phyloP scores from a whole-genome alignment of 805 yeast genomes.

The Schizosaccharomyces japonicus region DNA sequence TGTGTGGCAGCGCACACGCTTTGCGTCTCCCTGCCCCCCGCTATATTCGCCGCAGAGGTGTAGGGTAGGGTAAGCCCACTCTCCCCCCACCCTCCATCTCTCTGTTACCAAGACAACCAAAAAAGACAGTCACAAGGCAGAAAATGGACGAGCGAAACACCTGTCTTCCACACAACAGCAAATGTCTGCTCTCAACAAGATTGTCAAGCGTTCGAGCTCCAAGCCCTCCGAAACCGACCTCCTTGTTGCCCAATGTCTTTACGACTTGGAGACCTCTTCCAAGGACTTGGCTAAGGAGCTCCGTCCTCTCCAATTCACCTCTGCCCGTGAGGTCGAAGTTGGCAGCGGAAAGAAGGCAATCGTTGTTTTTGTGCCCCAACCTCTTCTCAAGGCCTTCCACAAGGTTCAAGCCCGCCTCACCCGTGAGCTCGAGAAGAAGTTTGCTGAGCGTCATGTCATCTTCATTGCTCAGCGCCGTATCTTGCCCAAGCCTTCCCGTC shows the following conservation, averaged over 20 bases:
- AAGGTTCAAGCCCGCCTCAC: conserved; percentile 78
- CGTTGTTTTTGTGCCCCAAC: conserved; percentile 94
- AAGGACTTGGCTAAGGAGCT: conserved; percentile 92
- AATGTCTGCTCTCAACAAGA: conserved; percentile 96
- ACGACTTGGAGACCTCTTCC: conserved; percentile 81
- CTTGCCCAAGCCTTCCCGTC: conserved; percentile 95
- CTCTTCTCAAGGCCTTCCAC: conserved; percentile 79
- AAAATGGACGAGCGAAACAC: conserved; percentile 2
- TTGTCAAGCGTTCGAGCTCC: conserved; percentile 39
- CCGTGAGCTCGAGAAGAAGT: conserved; percentile 99
- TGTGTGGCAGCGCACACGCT: too few relatives aligned
- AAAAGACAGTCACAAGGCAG: not conserved
- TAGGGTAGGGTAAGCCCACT: too few relatives aligned
- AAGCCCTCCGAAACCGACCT: conserved; percentile 96
- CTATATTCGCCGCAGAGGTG: too few relatives aligned
- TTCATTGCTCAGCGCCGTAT: conserved; percentile 99
- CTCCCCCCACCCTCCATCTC: too few relatives aligned
- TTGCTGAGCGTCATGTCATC: conserved; percentile 98
- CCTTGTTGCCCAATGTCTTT: conserved; percentile 96
- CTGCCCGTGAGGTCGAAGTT: conserved; percentile 91
- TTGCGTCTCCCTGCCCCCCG: too few relatives aligned
- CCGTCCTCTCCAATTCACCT: conserved; percentile 95
- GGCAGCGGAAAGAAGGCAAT: conserved; percentile 96
- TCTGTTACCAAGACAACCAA: too few relatives aligned
- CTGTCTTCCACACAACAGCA: conserved; percentile 8